Evolutionary conservation across 257 asterid genomes (phyloP).

Genomic region (Oldenlandia corymbosa): DNA sequence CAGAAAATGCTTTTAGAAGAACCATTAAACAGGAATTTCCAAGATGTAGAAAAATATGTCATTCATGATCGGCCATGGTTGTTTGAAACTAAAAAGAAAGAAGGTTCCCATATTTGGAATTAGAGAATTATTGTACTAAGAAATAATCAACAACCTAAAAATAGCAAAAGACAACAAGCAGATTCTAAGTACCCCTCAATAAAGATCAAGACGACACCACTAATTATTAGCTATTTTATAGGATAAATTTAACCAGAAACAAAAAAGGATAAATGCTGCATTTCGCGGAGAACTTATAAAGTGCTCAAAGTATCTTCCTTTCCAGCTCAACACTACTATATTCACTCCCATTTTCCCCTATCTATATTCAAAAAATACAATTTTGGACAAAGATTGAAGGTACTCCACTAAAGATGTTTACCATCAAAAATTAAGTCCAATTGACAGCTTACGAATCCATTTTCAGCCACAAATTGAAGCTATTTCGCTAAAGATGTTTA

Average conservation of each 20-base stretch:
- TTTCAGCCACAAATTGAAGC: neutral
- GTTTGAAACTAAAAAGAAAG: too few relatives aligned
- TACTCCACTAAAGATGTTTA: neutral
- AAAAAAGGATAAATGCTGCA: neutral
- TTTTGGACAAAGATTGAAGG: neutral
- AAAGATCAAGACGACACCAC: neutral
- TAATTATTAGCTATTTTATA: neutral
- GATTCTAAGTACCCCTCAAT: neutral
- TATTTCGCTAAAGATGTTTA: too few relatives aligned
- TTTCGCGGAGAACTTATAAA: neutral
- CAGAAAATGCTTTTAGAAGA: neutral
- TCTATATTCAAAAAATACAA: neutral
- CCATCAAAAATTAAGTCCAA: neutral
- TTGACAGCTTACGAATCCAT: neutral
- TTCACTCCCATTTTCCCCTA: neutral
- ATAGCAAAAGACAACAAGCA: neutral
- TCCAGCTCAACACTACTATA: conserved; percentile 3
- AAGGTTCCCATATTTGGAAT: too few relatives aligned
- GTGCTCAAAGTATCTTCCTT: neutral
- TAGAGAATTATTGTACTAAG: too few relatives aligned
- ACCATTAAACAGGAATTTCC: neutral
- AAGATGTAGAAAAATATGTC: neutral
- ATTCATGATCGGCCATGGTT: neutral
- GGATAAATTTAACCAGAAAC: neutral
- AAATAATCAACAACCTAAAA: neutral